Evolutionary conservation across 345 rosid genomes (phyloP).

Genomic region (Syzygium jambos): DNA sequence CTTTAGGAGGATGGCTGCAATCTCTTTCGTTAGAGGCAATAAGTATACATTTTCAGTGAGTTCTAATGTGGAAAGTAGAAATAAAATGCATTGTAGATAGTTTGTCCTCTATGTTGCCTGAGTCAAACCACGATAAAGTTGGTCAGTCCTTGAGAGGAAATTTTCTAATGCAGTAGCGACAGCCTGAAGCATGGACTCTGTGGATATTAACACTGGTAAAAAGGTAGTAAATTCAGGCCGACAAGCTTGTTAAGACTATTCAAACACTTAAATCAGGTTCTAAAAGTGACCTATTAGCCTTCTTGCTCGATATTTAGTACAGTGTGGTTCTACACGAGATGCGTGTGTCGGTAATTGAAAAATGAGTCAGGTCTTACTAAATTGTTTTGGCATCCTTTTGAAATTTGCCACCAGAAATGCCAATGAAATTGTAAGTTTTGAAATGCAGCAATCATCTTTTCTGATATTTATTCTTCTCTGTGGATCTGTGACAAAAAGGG

Average conservation of each 20-base stretch:
- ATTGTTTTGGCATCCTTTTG: neutral
- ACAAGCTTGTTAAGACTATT: neutral
- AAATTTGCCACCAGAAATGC: neutral
- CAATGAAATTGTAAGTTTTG: neutral
- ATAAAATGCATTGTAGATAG: neutral
- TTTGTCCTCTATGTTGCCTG: neutral
- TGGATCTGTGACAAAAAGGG: neutral
- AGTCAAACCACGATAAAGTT: neutral
- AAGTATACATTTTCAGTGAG: neutral
- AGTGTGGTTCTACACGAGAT: neutral
- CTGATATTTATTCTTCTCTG: neutral
- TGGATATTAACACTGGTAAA: neutral
- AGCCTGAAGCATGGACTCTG: neutral
- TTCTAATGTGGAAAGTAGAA: neutral
- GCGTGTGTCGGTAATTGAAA: neutral
- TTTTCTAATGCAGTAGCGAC: neutral
- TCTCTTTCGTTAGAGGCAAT: neutral
- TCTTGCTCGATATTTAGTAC: neutral
- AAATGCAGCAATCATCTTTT: neutral
- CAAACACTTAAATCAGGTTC: neutral
- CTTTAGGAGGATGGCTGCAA: neutral
- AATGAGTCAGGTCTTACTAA: neutral
- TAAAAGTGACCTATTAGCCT: neutral
- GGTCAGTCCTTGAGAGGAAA: neutral
- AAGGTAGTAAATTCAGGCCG: neutral